These are phyloP conservation scores for Mariannaea elegans DNA, from an alignment of 2,329 filamentous ascomycete species.

Conservation along the genomic window DNA sequence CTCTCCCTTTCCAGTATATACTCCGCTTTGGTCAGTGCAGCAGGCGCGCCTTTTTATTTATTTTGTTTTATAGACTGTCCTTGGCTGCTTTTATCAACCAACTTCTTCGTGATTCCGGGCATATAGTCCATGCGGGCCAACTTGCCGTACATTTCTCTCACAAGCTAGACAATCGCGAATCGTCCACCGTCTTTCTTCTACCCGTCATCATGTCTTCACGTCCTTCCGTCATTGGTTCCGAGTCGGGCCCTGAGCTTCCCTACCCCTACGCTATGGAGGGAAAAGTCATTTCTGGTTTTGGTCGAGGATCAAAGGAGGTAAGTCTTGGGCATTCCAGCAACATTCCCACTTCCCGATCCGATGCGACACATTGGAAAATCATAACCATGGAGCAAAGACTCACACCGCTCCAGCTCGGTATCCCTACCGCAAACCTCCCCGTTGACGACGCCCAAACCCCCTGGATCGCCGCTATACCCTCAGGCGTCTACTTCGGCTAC, in stretches of 20 bases:
- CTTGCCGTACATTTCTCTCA: neutral
- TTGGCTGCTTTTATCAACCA: neutral
- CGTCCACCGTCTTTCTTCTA: neutral
- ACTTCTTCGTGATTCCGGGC: neutral
- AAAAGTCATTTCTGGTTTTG: conserved; percentile 90
- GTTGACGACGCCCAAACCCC: conserved; percentile 69
- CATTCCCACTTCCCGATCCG: neutral
- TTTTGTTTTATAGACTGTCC: too few relatives aligned
- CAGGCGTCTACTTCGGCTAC: conserved; percentile 95
- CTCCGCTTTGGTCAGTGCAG: too few relatives aligned
- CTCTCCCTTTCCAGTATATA: too few relatives aligned
- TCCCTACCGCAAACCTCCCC: conserved; percentile 93
- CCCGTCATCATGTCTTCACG: conserved; percentile 52
- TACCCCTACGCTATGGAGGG: conserved; percentile 88
- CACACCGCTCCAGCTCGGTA: conserved; percentile 73
- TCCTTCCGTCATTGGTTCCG: conserved; percentile 76
- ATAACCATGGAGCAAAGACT: neutral
- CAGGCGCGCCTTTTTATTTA: neutral
- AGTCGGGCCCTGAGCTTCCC: conserved; percentile 76
- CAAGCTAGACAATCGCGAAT: neutral
- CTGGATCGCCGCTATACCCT: conserved; percentile 71
- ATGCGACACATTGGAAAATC: neutral
- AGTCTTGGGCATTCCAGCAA: conserved; percentile 24
- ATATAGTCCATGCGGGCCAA: neutral
- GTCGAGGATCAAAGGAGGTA: conserved; percentile 91